Evolutionary conservation across 1,139 yeast species (phyloP).

Genomic region (Taphrina flavorubra): DNA sequence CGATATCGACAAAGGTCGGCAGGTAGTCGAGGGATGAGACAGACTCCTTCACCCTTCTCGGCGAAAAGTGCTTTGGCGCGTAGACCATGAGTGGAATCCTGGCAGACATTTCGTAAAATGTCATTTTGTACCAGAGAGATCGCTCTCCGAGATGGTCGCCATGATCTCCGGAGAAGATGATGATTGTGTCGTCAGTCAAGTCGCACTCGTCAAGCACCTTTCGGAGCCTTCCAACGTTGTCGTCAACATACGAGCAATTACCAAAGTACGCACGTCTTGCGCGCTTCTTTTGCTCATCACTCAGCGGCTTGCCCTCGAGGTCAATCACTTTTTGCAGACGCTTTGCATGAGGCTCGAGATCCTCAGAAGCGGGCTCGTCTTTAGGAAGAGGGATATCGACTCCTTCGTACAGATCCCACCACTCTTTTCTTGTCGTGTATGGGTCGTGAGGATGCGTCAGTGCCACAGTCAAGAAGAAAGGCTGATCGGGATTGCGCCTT

Average conservation of each 20-base stretch:
- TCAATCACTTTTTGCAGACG: conserved; percentile 38
- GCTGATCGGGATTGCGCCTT: conserved; percentile 28
- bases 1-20: conserved; percentile 38
- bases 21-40: conserved; percentile 39
- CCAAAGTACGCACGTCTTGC: conserved; percentile 41
- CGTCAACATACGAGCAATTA: conserved; percentile 40
- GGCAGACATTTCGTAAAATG: conserved; percentile 40
- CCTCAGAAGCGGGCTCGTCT: conserved; percentile 24
- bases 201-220: conserved; percentile 38
- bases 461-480: conserved; percentile 39
- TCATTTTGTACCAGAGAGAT: conserved; percentile 41
- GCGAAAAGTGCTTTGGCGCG: conserved; percentile 38
- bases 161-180: conserved; percentile 41
- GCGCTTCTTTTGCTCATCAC: conserved; percentile 36
- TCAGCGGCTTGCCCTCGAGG: conserved; percentile 34
- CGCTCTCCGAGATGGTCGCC: conserved; percentile 40
- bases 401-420: conserved; percentile 40
- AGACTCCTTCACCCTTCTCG: conserved; percentile 33
- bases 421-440: conserved; percentile 38
- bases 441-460: conserved; percentile 40
- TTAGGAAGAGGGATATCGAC: conserved; percentile 38
- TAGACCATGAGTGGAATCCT: conserved; percentile 40
- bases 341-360: conserved; percentile 39
- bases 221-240: conserved; percentile 35
- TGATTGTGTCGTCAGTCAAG: conserved; percentile 39